These are phyloP conservation scores for Mycena venus DNA, from an alignment of 768 basidiomycete species.

Conservation along the genomic window DNA sequence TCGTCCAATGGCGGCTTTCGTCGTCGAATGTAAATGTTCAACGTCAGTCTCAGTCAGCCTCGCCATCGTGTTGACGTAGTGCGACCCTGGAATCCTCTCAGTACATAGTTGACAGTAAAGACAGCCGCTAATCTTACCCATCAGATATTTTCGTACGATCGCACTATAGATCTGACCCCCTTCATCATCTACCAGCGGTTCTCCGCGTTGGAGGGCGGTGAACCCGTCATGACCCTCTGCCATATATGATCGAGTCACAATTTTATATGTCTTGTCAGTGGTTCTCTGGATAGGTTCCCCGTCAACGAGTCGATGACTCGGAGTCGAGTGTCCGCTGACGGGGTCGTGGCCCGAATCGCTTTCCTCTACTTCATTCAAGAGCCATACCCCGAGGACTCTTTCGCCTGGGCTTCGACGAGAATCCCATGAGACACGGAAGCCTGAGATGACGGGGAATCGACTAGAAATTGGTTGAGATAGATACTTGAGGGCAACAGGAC, in stretches of 20 bases:
- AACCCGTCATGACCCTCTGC: constrained; percentile 89
- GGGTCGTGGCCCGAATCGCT: constrained; percentile 40
- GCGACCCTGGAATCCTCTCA: constrained; percentile 64
- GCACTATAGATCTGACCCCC: constrained; percentile 82
- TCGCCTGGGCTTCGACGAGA: constrained; percentile 78
- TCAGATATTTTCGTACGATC: constrained; percentile 86
- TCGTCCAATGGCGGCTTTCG: constrained; percentile 59
- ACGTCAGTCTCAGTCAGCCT: constrained; percentile 49
- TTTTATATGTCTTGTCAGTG: constrained; percentile 73
- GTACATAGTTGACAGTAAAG: not conserved
- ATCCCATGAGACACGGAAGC: constrained; percentile 90
- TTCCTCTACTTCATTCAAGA: constrained; percentile 58
- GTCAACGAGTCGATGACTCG: constrained; percentile 53
- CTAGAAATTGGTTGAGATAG: constrained; percentile 51
- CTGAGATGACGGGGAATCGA: constrained; percentile 91
- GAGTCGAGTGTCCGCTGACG: constrained; percentile 41
- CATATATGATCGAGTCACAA: constrained; percentile 92
- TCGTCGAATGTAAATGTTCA: constrained; percentile 56
- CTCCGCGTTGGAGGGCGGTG: constrained; percentile 70
- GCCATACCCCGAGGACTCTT: constrained; percentile 82
- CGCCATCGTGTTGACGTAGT: constrained; percentile 78
- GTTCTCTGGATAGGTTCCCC: constrained; percentile 68
- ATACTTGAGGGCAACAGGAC: not conserved
- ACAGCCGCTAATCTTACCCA: constrained; percentile 64
- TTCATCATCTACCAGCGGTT: constrained; percentile 87